These are phyloP conservation scores for Tetrapisispora arboricola DNA, from an alignment of 805 yeast genomes.

Conservation along the genomic window DNA sequence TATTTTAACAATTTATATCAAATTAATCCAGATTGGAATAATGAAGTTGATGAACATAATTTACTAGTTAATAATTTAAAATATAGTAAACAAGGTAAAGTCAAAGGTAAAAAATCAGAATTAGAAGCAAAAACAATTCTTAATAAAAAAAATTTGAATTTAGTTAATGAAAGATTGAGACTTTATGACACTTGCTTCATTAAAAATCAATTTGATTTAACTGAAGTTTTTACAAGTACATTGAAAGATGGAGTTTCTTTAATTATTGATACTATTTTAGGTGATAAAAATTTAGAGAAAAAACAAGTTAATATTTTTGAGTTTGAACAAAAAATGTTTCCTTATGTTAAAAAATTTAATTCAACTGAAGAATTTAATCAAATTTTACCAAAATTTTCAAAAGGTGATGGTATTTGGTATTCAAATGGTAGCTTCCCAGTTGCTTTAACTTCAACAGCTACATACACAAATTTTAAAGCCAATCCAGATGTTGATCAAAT, in stretches of 20 bases:
- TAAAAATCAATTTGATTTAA: background rate
- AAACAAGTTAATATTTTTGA: constrained; percentile 8
- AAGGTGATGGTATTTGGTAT: constrained; percentile 6
- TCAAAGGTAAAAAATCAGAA: background rate
- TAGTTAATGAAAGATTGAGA: constrained; percentile 10
- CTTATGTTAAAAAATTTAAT: constrained; percentile 9
- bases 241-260: background rate
- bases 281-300: background rate
- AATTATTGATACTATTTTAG: background rate
- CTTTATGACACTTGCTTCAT: constrained; percentile 15
- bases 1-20: constrained; percentile 12
- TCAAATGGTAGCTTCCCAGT: constrained; percentile 8
- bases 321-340: constrained; percentile 18
- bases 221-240: background rate
- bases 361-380: constrained; percentile 6
- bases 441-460: background rate
- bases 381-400: constrained; percentile 11
- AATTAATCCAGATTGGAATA: constrained; percentile 12
- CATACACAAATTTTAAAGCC: background rate
- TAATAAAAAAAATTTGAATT: background rate
- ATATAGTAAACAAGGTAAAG: constrained; percentile 1
- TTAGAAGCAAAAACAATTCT: background rate
- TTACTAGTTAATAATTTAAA: constrained; percentile 7
- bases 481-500: background rate
- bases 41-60: constrained; percentile 6